Percentiles rank a stretch among this genome's conserved stretches.
Conservation (phyloP, 2,329 filamentous ascomycete genomes). For the Colletotrichum karsti region DNA sequence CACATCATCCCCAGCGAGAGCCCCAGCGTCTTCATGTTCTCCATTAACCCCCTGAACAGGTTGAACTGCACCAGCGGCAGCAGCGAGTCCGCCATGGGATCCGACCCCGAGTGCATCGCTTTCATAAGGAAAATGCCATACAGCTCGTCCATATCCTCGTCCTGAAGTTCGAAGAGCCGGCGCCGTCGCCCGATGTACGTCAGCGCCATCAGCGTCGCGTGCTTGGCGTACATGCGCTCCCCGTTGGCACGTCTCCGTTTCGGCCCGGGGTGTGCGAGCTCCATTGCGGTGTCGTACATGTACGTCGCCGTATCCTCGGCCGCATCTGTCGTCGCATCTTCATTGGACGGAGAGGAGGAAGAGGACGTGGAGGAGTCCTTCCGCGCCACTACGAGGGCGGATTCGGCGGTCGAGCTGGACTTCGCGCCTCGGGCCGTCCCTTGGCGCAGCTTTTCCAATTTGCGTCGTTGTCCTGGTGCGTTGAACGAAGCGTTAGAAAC, state of each 20-base stretch:
- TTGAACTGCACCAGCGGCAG: constrained; percentile 37
- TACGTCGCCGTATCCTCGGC: background rate
- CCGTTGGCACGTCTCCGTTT: background rate
- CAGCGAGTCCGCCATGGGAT: constrained; percentile 7
- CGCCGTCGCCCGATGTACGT: constrained; percentile 1
- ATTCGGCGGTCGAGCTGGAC: background rate
- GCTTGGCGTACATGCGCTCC: background rate
- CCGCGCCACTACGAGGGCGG: background rate
- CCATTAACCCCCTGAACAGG: constrained; percentile 66
- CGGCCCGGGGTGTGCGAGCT: background rate
- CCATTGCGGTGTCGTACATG: background rate
- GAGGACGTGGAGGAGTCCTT: background rate
- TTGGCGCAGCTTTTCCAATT: constrained; percentile 5
- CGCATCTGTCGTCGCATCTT: background rate
- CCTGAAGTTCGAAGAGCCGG: background rate
- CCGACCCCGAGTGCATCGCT: background rate
- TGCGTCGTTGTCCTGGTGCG: constrained; percentile 11
- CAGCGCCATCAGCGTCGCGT: background rate
- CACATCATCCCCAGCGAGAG: constrained; percentile 23
- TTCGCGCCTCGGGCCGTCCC: background rate
- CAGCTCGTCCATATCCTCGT: constrained; percentile 17
- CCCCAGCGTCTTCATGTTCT: constrained; percentile 39
- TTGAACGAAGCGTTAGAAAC: background rate
- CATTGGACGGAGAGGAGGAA: background rate
- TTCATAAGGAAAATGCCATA: constrained; percentile 7